Evolutionary conservation across 78 protist genomes (phyloP).

Genomic region (Polysphondylium violaceum): DNA sequence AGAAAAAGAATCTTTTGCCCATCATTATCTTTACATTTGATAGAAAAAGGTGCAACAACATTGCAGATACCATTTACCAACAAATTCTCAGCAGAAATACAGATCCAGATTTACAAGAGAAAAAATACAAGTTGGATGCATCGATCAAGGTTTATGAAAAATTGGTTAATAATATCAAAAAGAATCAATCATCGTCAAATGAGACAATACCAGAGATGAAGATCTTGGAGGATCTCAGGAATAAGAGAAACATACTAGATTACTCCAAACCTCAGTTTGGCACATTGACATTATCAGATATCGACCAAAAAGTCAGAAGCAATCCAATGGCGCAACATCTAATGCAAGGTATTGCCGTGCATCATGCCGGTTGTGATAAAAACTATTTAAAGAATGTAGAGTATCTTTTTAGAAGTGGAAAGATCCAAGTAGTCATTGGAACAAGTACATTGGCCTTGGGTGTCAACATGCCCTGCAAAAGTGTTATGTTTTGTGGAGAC

Average conservation of each 20-base stretch:
- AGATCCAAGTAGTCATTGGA: slow-evolving; percentile 81
- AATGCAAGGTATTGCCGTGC: slow-evolving; percentile 47
- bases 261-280: slow-evolving; percentile 38
- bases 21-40: slow-evolving; percentile 1
- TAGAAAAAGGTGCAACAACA: neutral
- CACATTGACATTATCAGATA: neutral
- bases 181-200: neutral
- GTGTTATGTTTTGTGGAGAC: slow-evolving; percentile 90
- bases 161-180: neutral
- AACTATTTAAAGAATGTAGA: slow-evolving; percentile 37
- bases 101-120: neutral
- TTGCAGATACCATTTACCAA: neutral
- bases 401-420: slow-evolving; percentile 32
- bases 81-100: neutral
- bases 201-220: neutral
- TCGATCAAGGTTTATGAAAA: neutral
- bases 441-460: slow-evolving; percentile 93
- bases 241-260: neutral
- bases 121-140: slow-evolving; percentile 1
- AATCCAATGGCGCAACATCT: slow-evolving; percentile 22
- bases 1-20: slow-evolving; percentile 21
- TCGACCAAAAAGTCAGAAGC: neutral
- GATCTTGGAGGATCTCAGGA: neutral
- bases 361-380: slow-evolving; percentile 64
- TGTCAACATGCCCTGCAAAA: slow-evolving; percentile 90